A percentile compares a stretch with the other conserved stretches of the same genome.
These are phyloP conservation scores for Adansonia gregorii DNA, from an alignment of 441 rosid species.

Conservation along the genomic window DNA sequence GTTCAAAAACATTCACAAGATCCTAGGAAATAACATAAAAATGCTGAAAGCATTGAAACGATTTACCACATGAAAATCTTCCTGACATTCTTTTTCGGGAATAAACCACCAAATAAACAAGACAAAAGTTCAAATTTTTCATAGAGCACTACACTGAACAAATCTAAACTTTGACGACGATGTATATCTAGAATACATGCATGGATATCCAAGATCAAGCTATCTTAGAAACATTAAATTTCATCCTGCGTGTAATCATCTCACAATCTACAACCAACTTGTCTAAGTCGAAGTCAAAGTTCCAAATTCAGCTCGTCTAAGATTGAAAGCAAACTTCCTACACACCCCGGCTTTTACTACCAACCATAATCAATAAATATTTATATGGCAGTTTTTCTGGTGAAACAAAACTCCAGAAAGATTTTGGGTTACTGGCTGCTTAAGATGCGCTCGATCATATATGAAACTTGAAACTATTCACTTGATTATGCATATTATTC, in stretches of 20 bases:
- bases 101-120: background rate
- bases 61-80: background rate
- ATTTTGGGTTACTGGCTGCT: background rate
- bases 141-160: background rate
- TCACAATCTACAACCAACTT: background rate
- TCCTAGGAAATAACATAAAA: background rate
- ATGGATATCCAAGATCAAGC: background rate
- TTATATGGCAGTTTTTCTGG: background rate
- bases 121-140: background rate
- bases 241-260: background rate
- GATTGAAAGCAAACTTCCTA: background rate
- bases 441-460: background rate
- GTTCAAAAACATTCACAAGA: constrained; percentile 8
- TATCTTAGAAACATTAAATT: background rate
- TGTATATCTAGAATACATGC: background rate
- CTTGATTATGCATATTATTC: background rate
- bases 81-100: background rate
- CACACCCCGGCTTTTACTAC: background rate
- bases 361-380: background rate
- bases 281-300: background rate
- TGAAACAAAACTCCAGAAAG: background rate
- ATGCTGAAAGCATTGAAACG: background rate
- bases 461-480: background rate
- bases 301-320: background rate
- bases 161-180: background rate